Percentiles rank a stretch among this genome's conserved stretches.
phyloP scores from a whole-genome alignment of 371 early-diverging fungal species.

The Paramicrosporidium saccamoebae region DNA sequence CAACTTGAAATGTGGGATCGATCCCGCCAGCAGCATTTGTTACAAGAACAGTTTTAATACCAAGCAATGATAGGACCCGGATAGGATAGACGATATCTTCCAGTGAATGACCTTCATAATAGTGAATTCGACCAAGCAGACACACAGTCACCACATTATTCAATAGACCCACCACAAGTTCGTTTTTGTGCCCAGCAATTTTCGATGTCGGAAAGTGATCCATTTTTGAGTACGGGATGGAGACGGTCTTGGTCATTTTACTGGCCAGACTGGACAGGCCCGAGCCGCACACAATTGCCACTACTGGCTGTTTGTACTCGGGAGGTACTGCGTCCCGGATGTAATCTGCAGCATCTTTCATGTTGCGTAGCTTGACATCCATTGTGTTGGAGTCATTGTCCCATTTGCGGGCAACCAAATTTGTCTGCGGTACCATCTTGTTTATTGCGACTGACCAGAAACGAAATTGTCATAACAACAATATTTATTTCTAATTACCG shows the following conservation, averaged over 20 bases:
- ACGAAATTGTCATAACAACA: too few species aligned
- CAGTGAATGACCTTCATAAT: slow-evolving; percentile 45
- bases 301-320: too few species aligned
- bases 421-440: too few species aligned
- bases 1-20: slow-evolving; percentile 35
- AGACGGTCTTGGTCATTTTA: not conserved
- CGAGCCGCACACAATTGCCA: slow-evolving; percentile 72
- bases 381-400: too few species aligned
- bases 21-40: slow-evolving; percentile 81
- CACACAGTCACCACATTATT: slow-evolving; percentile 33
- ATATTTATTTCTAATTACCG: too few species aligned
- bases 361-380: too few species aligned
- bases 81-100: slow-evolving; percentile 50
- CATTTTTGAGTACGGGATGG: not conserved
- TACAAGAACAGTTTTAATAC: slow-evolving; percentile 28
- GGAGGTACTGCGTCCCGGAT: too few species aligned
- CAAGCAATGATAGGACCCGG: slow-evolving; percentile 48
- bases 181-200: slow-evolving; percentile 62
- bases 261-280: slow-evolving; percentile 50
- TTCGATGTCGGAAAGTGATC: not conserved
- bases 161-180: slow-evolving; percentile 58
- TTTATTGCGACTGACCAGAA: too few species aligned
- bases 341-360: too few species aligned
- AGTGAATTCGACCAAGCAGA: slow-evolving; percentile 63
- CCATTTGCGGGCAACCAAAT: too few species aligned